phyloP scores from a whole-genome alignment of 1,139 yeast genomes.

The Suhomyces yuchorum region DNA sequence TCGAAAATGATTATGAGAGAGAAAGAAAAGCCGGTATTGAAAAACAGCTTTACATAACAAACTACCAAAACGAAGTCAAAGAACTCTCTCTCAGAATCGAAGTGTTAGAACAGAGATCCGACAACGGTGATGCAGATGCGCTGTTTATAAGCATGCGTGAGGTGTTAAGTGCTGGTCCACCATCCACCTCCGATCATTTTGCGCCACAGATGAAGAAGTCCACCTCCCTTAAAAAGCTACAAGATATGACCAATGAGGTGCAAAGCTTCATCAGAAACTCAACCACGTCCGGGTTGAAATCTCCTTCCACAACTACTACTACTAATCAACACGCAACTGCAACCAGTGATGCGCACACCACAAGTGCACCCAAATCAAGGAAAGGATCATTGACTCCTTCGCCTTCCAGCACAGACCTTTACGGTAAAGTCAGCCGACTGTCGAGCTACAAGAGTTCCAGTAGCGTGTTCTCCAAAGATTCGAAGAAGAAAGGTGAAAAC shows the following conservation, averaged over 20 bases:
- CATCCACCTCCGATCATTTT: slow-evolving; percentile 13
- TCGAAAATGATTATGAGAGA: slow-evolving; percentile 44
- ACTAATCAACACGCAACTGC: slow-evolving; percentile 14
- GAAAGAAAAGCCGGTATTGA: slow-evolving; percentile 35
- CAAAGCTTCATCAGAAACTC: slow-evolving; percentile 17
- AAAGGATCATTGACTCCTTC: slow-evolving; percentile 13
- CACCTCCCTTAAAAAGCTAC: slow-evolving; percentile 20
- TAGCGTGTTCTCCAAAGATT: slow-evolving; percentile 16
- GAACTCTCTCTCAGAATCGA: slow-evolving; percentile 24
- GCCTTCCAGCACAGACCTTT: slow-evolving; percentile 12
- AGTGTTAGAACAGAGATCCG: slow-evolving; percentile 12
- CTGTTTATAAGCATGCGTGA: slow-evolving; percentile 38
- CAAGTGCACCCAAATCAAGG: slow-evolving; percentile 1
- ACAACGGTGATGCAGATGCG: slow-evolving; percentile 23
- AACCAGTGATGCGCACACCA: not conserved
- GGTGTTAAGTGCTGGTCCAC: slow-evolving; percentile 39
- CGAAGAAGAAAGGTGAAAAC: slow-evolving; percentile 12
- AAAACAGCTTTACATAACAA: slow-evolving; percentile 35
- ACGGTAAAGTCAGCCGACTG: slow-evolving; percentile 15
- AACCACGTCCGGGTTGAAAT: slow-evolving; percentile 13
- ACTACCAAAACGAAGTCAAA: slow-evolving; percentile 36
- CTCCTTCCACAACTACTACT: slow-evolving; percentile 11
- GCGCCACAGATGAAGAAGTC: slow-evolving; percentile 17
- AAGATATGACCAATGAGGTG: slow-evolving; percentile 20
- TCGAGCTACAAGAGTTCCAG: slow-evolving; percentile 14